Evolutionary conservation across 768 basidiomycete species (phyloP).

Genomic region (Coprinopsis sp.): DNA sequence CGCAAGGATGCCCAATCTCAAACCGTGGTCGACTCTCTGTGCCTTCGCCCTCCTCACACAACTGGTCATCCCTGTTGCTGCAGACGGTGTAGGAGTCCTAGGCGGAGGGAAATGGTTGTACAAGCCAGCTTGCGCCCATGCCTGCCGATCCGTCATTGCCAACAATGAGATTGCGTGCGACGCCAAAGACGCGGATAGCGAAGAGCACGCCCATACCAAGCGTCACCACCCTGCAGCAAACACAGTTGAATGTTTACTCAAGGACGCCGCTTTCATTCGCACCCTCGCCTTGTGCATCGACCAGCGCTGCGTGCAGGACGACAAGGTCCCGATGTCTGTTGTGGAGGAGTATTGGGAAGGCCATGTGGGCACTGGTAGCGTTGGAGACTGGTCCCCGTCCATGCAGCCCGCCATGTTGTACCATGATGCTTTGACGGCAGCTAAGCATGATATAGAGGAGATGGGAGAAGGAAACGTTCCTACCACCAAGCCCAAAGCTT

Average conservation of each 20-base stretch:
- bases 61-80: no score
- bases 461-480: conserved; percentile 3
- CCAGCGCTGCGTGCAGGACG: conserved; percentile 4
- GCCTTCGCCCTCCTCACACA: no score
- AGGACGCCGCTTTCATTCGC: conserved; percentile 11
- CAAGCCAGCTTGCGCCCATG: no score
- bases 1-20: no score
- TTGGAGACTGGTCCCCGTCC: conserved; percentile 6
- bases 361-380: conserved; percentile 5
- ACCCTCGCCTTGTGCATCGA: conserved; percentile 10
- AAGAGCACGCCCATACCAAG: conserved; percentile 1
- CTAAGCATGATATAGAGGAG: conserved; percentile 4
- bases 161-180: no score
- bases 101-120: no score
- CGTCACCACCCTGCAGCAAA: conserved; percentile 2
- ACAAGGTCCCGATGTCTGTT: conserved; percentile 1
- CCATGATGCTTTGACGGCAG: conserved; percentile 4
- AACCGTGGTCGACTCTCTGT: no score
- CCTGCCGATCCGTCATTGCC: no score
- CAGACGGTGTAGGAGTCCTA: no score
- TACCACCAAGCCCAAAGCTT: background rate
- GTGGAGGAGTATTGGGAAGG: conserved; percentile 10
- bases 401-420: conserved; percentile 7
- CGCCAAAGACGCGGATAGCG: no score
- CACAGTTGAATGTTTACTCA: conserved; percentile 8